phyloP scores from a whole-genome alignment of 1,284 basidiomycete species.

The Cystobasidium pallidum region DNA sequence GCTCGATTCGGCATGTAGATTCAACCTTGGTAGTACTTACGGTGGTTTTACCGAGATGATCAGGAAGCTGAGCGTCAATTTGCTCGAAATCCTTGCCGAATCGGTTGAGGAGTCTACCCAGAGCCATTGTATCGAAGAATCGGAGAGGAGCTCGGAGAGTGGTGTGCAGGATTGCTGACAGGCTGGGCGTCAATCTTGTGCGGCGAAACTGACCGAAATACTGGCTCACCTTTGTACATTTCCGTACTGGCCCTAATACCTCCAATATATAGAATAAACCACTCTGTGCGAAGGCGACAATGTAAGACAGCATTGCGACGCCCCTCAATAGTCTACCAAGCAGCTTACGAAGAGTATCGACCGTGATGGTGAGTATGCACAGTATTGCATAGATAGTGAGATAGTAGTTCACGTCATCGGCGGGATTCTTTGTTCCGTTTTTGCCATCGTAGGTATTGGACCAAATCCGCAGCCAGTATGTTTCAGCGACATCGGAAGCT shows the following conservation, averaged over 20 bases:
- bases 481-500: slow-evolving; percentile 42
- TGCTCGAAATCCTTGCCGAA: slow-evolving; percentile 95
- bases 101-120: slow-evolving; percentile 64
- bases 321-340: not conserved
- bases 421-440: slow-evolving; percentile 48
- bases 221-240: slow-evolving; percentile 47
- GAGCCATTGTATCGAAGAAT: slow-evolving; percentile 89
- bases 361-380: slow-evolving; percentile 55
- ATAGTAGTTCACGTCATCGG: slow-evolving; percentile 65
- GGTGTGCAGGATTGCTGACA: slow-evolving; percentile 67
- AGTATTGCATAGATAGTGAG: slow-evolving; percentile 71
- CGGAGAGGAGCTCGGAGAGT: slow-evolving; percentile 88
- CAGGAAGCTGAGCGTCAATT: slow-evolving; percentile 80
- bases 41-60: slow-evolving; percentile 77
- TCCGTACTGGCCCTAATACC: slow-evolving; percentile 48
- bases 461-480: slow-evolving; percentile 51
- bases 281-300: slow-evolving; percentile 35
- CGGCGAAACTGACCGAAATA: not conserved
- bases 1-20: not conserved
- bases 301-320: not conserved
- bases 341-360: slow-evolving; percentile 50
- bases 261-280: slow-evolving; percentile 52
- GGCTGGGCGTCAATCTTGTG: not conserved
- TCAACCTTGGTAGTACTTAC: slow-evolving; percentile 2
- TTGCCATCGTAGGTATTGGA: slow-evolving; percentile 43